Base-by-base conservation (phyloP, 2,329 filamentous ascomycete genomes). In the Verticillium klebahnii region DNA sequence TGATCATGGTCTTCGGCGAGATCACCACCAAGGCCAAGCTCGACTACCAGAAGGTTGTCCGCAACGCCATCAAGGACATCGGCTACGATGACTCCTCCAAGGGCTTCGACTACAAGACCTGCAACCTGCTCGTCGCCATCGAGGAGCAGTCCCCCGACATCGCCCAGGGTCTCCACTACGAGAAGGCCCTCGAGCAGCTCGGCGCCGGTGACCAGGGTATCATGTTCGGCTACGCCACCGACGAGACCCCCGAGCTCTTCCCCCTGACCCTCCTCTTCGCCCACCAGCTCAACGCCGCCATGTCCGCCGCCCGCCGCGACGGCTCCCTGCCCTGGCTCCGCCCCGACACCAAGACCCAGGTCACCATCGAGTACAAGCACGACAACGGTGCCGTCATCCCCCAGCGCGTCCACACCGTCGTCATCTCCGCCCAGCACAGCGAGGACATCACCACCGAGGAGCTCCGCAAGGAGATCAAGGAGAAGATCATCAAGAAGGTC, bases 51-150 rank as follows among this genome's bases (percentile, higher is more conserved):
- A 96, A 93, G 85, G 85, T 97, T 73, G 92, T 99, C 79, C 94
- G 95, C 79, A 81, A 89, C 68, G 88, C 93, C 77, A 93, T 99
- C 87, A 94, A 97, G 88, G 94, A 96, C 77, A 99, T 99, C 75
- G 95, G 95, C 73, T 99, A 98, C 82, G 95, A 99, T 82, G 87
- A 90, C 80, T 98, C 95, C 61, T 85, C 86, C 73, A 99, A 99
- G 89, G 95, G 95, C 67, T 99, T 99, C 82, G 95, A 99, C 85
- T 97, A 97, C 92, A 98, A 98, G 90, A 99, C 95, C 71, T 94
- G 91, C 85, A 98, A 97, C 85, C 87, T 99, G 75, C 89, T 98
- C 71, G 93, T 98, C 73, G 95, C 94, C 81, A 97, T 99, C 79
- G 95, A 99, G 89, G 88, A 99, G 84, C 95, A 99, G 83, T 98